These are phyloP conservation scores for Coemansia sp. DNA, from an alignment of 192 early-diverging fungal genomes.

Conservation along the genomic window DNA sequence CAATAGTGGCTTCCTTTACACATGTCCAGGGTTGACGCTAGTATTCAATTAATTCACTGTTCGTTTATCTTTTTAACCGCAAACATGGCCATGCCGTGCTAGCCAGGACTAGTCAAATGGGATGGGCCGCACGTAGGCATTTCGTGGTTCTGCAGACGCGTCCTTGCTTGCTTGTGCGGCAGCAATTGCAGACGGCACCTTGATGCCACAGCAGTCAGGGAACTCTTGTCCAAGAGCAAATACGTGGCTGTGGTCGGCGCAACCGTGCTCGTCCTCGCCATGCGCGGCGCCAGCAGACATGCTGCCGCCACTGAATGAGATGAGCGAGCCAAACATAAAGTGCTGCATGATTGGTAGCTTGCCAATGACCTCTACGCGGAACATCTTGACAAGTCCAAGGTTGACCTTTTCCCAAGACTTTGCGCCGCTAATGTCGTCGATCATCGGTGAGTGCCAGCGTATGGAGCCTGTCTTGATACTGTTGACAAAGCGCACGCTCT, in stretches of 20 bases:
- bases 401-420: slow-evolving; percentile 91
- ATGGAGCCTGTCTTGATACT: slow-evolving; percentile 75
- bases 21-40: neutral
- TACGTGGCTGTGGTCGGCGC: slow-evolving; percentile 46
- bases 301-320: slow-evolving; percentile 65
- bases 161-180: slow-evolving; percentile 31
- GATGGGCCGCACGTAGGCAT: slow-evolving; percentile 41
- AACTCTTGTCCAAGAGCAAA: slow-evolving; percentile 57
- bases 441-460: slow-evolving; percentile 90
- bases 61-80: neutral
- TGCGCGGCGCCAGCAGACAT: slow-evolving; percentile 9
- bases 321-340: slow-evolving; percentile 83
- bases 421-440: slow-evolving; percentile 90
- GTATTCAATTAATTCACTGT: neutral
- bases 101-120: slow-evolving; percentile 46
- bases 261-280: slow-evolving; percentile 23
- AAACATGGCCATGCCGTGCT: neutral
- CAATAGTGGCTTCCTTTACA: neutral
- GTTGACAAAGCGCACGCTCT: slow-evolving; percentile 89
- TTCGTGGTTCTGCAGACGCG: slow-evolving; percentile 19
- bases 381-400: slow-evolving; percentile 92
- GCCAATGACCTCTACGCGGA: slow-evolving; percentile 82
- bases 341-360: slow-evolving; percentile 98
- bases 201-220: slow-evolving; percentile 59
- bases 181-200: slow-evolving; percentile 56